phyloP scores from a whole-genome alignment of 129 eudicot species.

The Smallanthus sonchifolius region DNA sequence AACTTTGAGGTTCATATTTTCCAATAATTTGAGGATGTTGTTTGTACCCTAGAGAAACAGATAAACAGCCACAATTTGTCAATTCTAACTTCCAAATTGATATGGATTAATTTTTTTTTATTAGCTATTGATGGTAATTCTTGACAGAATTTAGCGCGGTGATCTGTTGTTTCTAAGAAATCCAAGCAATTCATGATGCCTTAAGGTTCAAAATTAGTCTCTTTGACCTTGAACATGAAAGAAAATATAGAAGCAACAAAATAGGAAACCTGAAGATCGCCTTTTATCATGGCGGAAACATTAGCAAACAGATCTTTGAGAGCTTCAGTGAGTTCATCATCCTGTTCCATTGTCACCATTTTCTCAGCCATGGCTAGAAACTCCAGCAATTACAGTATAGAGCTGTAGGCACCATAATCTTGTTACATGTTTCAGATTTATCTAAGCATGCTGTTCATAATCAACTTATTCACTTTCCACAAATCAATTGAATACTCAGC shows the following conservation, averaged over 20 bases:
- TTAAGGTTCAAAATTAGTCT: neutral
- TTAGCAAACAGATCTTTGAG: slow-evolving; percentile 58
- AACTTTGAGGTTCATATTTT: slow-evolving; percentile 82
- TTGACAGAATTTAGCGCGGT: neutral
- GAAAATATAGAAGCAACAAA: neutral
- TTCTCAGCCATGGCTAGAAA: slow-evolving; percentile 31
- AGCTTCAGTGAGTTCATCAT: slow-evolving; percentile 52
- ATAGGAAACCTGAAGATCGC: slow-evolving; percentile 67
- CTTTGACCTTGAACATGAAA: neutral
- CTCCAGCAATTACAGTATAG: neutral
- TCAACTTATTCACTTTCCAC: neutral
- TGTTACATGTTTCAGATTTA: neutral
- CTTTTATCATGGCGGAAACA: slow-evolving; percentile 68
- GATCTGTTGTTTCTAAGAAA: neutral
- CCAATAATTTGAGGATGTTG: slow-evolving; percentile 72
- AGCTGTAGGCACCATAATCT: neutral
- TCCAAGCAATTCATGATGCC: neutral
- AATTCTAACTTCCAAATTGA: neutral
- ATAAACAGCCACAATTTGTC: neutral
- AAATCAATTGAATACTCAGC: neutral
- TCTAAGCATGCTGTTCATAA: neutral
- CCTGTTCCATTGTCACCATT: slow-evolving; percentile 23
- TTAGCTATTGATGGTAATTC: neutral
- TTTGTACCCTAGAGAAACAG: slow-evolving; percentile 65
- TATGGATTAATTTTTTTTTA: neutral